phyloP scores from a whole-genome alignment of 495 filamentous ascomycete genomes.

The Thozetella sp. region DNA sequence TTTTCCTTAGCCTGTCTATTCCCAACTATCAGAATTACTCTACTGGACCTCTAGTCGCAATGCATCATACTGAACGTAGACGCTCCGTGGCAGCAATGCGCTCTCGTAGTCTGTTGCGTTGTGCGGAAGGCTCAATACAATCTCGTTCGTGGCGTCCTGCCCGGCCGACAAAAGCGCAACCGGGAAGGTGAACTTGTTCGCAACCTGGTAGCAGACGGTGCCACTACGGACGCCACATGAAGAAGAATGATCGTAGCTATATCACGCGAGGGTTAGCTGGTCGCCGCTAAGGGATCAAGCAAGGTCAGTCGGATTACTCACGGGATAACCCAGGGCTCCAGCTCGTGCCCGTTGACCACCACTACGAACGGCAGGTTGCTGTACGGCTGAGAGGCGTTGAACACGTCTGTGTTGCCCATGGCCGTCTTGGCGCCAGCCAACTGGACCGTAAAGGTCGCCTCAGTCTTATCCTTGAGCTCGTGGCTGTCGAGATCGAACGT shows the following conservation, averaged over 20 bases:
- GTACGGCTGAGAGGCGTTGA: constrained; percentile 44
- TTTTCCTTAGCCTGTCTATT: no score
- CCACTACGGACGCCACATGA: constrained; percentile 57
- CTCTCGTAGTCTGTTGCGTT: constrained; percentile 57
- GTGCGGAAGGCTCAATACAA: constrained; percentile 51
- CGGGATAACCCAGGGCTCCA: constrained; percentile 48
- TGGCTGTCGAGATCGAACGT: constrained; percentile 41
- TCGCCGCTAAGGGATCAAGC: constrained; percentile 5
- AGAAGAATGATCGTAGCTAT: constrained; percentile 38
- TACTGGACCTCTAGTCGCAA: constrained; percentile 48
- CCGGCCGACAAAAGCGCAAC: constrained; percentile 27
- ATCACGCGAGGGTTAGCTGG: no score
- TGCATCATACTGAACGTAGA: constrained; percentile 64
- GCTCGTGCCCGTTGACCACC: constrained; percentile 38
- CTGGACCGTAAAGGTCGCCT: constrained; percentile 57
- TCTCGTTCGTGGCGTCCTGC: constrained; percentile 42
- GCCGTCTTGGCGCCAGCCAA: constrained; percentile 59
- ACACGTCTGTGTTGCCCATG: constrained; percentile 56
- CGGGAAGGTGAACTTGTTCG: constrained; percentile 52
- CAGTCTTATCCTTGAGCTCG: constrained; percentile 23
- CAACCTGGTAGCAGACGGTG: constrained; percentile 58
- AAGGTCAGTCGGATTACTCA: constrained; percentile 19
- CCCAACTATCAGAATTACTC: not conserved
- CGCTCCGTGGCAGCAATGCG: constrained; percentile 45
- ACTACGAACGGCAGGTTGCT: constrained; percentile 42